phyloP scores from a whole-genome alignment of 176 grass and related monocot genomes.

The Tillandsia leiboldiana region DNA sequence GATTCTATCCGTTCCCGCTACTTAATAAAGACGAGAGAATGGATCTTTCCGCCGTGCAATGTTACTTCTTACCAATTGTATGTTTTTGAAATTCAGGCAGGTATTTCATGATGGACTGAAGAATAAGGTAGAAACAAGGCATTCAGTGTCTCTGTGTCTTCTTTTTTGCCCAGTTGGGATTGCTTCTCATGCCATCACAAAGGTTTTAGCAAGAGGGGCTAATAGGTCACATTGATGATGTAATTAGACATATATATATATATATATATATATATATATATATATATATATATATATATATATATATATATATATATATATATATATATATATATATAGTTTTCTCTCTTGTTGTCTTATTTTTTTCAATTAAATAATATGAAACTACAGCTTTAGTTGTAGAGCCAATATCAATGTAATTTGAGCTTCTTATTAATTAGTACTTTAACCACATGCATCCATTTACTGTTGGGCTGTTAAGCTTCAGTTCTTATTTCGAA shows the following conservation, averaged over 20 bases:
- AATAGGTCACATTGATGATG: conserved; percentile 40
- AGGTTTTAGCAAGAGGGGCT: conserved; percentile 29
- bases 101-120: conserved; percentile 89
- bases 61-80: not conserved
- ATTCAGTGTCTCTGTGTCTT: conserved; percentile 79
- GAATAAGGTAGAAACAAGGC: conserved; percentile 76
- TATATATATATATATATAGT: not conserved
- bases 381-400: too few species aligned
- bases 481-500: too few species aligned
- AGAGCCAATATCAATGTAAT: too few species aligned
- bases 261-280: too few species aligned
- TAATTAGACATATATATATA: not conserved
- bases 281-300: not conserved
- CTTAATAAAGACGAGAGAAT: not conserved
- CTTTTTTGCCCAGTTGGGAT: conserved; percentile 91
- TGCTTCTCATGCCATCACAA: conserved; percentile 48
- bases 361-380: not conserved
- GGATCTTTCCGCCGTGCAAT: not conserved
- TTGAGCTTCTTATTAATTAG: too few species aligned
- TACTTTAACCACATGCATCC: too few species aligned
- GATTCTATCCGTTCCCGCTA: not conserved
- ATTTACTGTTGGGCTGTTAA: too few species aligned
- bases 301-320: too few species aligned
- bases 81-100: conserved; percentile 45
- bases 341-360: not conserved